These are phyloP conservation scores for Magnolia officinalis DNA, from an alignment of 164 flowering plant species.

Conservation along the genomic window DNA sequence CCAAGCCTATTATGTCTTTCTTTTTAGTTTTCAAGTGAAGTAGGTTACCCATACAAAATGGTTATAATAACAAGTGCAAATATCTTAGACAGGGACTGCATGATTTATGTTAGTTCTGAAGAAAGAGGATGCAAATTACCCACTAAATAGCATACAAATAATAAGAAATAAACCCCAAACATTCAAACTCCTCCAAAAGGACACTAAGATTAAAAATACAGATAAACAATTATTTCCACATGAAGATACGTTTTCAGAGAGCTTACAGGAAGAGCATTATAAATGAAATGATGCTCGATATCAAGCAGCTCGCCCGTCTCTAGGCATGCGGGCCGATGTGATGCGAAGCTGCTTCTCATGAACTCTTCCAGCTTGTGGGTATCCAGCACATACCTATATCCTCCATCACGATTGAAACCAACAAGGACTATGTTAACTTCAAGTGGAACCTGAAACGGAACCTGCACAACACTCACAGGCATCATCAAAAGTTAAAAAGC, in stretches of 20 bases:
- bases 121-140: background rate
- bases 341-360: conserved; percentile 56
- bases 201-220: background rate
- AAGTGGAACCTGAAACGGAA: conserved; percentile 97
- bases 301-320: conserved; percentile 93
- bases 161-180: background rate
- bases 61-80: too few species aligned
- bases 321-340: conserved; percentile 79
- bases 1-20: too few species aligned
- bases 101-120: background rate
- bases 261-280: conserved; percentile 72
- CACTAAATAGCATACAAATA: background rate
- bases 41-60: too few species aligned
- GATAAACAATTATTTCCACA: background rate
- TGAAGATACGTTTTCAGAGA: background rate
- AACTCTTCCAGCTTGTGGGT: conserved; percentile 70
- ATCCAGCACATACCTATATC: conserved; percentile 72
- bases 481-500: background rate
- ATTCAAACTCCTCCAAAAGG: background rate
- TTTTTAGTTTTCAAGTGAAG: too few species aligned
- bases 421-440: conserved; percentile 85
- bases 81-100: too few species aligned
- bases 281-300: conserved; percentile 86
- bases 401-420: conserved; percentile 90
- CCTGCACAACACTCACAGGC: conserved; percentile 43